Evolutionary conservation across 768 basidiomycete species (phyloP).

Genomic region (Cystofilobasidium ferigula): DNA sequence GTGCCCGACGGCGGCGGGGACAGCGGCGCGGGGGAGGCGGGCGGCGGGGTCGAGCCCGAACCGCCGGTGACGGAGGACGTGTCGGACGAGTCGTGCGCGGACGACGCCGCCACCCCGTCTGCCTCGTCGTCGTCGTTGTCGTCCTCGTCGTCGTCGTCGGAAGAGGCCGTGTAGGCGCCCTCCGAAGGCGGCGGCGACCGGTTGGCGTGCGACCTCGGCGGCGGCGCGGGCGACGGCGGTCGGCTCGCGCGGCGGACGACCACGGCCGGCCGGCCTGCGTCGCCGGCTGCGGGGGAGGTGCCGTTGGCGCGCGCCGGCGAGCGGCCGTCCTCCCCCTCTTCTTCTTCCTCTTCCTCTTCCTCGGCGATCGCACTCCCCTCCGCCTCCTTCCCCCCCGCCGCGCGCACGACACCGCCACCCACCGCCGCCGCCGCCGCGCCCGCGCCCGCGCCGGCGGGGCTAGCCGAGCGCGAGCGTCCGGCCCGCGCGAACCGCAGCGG

Average conservation of each 20-base stretch:
- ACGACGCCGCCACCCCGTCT: neutral
- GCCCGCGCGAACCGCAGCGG: neutral
- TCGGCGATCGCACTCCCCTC: neutral
- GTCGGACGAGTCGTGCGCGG: too few relatives aligned
- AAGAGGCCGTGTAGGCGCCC: neutral
- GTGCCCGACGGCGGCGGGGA: neutral
- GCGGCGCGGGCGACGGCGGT: neutral
- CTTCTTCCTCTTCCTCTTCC: neutral
- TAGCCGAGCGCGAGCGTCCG: neutral
- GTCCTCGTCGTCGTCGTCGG: neutral
- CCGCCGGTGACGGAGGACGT: too few relatives aligned
- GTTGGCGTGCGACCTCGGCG: too few relatives aligned
- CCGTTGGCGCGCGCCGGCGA: too few relatives aligned
- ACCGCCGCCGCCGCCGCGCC: neutral
- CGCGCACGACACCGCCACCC: neutral
- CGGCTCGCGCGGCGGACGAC: neutral
- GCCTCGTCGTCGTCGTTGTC: neutral
- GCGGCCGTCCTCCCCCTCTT: neutral
- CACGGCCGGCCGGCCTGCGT: neutral
- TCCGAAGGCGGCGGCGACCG: constrained; percentile 1
- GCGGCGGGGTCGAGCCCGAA: too few relatives aligned
- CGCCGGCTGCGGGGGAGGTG: too few relatives aligned
- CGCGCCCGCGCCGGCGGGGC: neutral
- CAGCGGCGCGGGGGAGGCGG: neutral
- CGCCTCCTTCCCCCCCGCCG: neutral